A percentile compares a stretch with the other conserved stretches of the same genome.
phyloP scores from a whole-genome alignment of 345 rosid species.

The Eucalyptus decipiens region DNA sequence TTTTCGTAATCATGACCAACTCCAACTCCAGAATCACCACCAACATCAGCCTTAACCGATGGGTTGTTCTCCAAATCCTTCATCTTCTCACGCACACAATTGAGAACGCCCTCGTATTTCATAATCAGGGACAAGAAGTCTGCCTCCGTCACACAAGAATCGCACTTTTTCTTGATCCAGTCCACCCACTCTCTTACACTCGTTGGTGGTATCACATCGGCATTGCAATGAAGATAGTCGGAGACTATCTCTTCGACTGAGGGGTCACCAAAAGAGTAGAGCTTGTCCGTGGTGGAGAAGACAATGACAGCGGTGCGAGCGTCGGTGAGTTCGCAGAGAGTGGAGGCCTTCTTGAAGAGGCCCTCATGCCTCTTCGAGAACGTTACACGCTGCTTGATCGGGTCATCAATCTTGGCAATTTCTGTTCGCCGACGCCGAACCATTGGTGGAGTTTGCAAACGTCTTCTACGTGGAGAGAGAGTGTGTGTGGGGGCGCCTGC shows the following conservation, averaged over 20 bases:
- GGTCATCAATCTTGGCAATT: too few species aligned
- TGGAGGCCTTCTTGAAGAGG: neutral
- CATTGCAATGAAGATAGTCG: too few species aligned
- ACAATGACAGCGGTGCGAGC: accelerated
- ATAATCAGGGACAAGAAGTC: neutral
- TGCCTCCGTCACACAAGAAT: neutral
- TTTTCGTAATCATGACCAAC: too few species aligned
- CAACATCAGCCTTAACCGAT: too few species aligned
- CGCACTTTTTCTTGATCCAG: accelerated
- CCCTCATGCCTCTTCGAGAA: neutral
- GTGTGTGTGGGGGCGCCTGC: too few species aligned
- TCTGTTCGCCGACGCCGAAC: too few species aligned
- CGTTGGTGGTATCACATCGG: neutral
- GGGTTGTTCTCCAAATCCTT: too few species aligned
- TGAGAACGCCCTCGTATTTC: neutral
- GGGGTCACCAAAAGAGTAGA: neutral
- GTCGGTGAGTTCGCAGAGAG: neutral
- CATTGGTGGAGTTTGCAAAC: too few species aligned
- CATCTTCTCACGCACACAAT: neutral
- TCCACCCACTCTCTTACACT: neutral
- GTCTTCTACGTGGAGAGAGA: too few species aligned
- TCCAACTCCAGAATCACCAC: too few species aligned
- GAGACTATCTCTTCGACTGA: too few species aligned
- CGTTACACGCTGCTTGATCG: neutral
- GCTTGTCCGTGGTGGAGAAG: neutral